Conservation (phyloP, 192 early-diverging fungal genomes). For the Linderina pennispora region DNA sequence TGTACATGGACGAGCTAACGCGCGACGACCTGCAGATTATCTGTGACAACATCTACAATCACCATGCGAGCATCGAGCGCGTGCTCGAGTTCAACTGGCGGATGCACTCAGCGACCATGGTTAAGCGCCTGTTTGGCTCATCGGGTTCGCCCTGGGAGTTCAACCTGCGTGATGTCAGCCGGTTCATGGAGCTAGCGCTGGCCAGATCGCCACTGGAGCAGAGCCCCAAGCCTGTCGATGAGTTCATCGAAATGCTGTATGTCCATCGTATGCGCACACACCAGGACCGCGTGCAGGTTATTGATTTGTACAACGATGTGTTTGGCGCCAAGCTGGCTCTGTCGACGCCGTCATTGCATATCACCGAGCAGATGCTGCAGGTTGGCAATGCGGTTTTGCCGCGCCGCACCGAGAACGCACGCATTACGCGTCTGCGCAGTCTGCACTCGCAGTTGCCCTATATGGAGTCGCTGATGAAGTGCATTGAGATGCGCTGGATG, state of each 20-base stretch:
- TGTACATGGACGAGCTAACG: slow-evolving; percentile 81
- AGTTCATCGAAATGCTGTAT: slow-evolving; percentile 80
- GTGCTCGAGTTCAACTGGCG: slow-evolving; percentile 69
- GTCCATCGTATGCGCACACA: slow-evolving; percentile 82
- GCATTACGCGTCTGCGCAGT: slow-evolving; percentile 48
- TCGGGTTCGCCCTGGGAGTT: slow-evolving; percentile 95
- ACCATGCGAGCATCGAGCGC: slow-evolving; percentile 49
- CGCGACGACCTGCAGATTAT: slow-evolving; percentile 79
- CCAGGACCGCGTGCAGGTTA: slow-evolving; percentile 62
- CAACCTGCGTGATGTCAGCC: slow-evolving; percentile 94
- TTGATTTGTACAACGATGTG: slow-evolving; percentile 49
- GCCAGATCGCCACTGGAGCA: slow-evolving; percentile 8
- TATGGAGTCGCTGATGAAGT: slow-evolving; percentile 77
- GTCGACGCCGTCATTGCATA: slow-evolving; percentile 30
- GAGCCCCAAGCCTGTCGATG: slow-evolving; percentile 22
- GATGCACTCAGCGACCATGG: slow-evolving; percentile 84
- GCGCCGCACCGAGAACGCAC: slow-evolving; percentile 34
- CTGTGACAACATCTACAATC: slow-evolving; percentile 44
- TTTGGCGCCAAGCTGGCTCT: slow-evolving; percentile 32
- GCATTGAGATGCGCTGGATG: slow-evolving; percentile 88
- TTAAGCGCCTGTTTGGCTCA: slow-evolving; percentile 63
- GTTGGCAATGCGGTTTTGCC: slow-evolving; percentile 59
- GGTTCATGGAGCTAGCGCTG: slow-evolving; percentile 81
- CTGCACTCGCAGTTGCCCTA: slow-evolving; percentile 59
- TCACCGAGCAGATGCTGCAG: slow-evolving; percentile 49